Base-by-base conservation (phyloP, 306 rosid species). In the Pachyrhizus erosus region DNA sequence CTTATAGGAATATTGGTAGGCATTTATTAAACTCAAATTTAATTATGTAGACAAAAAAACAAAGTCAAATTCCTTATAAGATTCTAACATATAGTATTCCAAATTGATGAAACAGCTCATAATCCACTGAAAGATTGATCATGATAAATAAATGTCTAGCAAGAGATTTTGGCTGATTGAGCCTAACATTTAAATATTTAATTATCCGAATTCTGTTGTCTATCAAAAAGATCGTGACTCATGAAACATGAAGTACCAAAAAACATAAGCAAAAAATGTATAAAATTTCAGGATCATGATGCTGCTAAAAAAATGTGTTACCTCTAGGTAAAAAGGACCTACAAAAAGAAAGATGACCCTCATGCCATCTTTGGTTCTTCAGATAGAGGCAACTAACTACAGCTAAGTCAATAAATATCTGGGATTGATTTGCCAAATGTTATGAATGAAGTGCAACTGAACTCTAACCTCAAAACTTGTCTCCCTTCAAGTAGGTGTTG, bases 261-360 rank as follows among this genome's bases (percentile, higher is more conserved):
- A 34, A n/a, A 39, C 54, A 21, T 29, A 4, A 12, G 14, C 24
- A 14, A 33, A 27, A 27, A 58, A 33, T 62, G 37, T 43, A 77
- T 75, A 66, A 55, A 77, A 57, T 55, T 61, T 33, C 12, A 29
- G 33, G 61, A 75, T 64, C 75, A 58, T 27, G 54, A 80, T 58
- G 70, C 18, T 46, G 80, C 68, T 65, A 57, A 84, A 84, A 62
- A 75, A 46, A 81, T 20, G 67, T 86, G 52, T 37, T 21, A 77
- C 52, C 80, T 83, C 82, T 52, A 81, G 8, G 70, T 73, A 48
- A 80, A 43, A 24, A 77, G 67, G 58, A 49, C 79, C 86, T 72
- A 73, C 75, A 66, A 83, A 82, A 79, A 70, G 70, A 86, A 68
- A 80, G 51, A 82, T 75, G 83, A 74, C 5, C 20, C 60, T 51